These are phyloP conservation scores for Yamadazyma atlantica DNA, from an alignment of 1,139 yeast genomes.

Conservation along the genomic window DNA sequence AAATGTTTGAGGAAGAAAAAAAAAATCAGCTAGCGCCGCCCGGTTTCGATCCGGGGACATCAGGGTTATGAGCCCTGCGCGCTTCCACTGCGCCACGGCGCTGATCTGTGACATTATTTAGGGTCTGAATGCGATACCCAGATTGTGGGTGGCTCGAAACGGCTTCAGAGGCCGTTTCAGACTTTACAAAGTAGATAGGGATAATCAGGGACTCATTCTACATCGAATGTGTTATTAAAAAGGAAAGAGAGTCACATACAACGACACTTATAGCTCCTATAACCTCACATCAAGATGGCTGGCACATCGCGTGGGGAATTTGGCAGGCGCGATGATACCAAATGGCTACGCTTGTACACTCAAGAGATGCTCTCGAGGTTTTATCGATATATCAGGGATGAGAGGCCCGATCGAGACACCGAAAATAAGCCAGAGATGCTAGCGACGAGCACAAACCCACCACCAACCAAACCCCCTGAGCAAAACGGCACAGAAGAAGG, in stretches of 20 bases:
- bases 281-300: no score
- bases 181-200: no score
- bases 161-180: no score
- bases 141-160: background rate
- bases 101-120: conserved; percentile 21
- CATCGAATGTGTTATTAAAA: no score
- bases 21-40: conserved; percentile 73
- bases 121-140: background rate
- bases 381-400: conserved; percentile 1
- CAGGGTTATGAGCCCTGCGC: conserved; percentile 99
- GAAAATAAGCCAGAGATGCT: background rate
- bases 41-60: conserved; percentile 99
- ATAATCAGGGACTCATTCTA: no score
- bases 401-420: no score
- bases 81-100: conserved; percentile 99
- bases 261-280: no score
- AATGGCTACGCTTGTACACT: background rate
- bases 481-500: no score
- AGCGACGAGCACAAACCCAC: background rate
- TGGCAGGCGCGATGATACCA: background rate
- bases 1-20: background rate
- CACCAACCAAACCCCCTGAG: no score
- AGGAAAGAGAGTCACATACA: no score
- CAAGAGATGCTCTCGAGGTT: conserved; percentile 3
- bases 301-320: no score